Evolutionary conservation across 2,329 filamentous ascomycete species (phyloP), one percentile per base, ranked within the genome.

Genomic region (Pestalotiopsis fici): DNA sequence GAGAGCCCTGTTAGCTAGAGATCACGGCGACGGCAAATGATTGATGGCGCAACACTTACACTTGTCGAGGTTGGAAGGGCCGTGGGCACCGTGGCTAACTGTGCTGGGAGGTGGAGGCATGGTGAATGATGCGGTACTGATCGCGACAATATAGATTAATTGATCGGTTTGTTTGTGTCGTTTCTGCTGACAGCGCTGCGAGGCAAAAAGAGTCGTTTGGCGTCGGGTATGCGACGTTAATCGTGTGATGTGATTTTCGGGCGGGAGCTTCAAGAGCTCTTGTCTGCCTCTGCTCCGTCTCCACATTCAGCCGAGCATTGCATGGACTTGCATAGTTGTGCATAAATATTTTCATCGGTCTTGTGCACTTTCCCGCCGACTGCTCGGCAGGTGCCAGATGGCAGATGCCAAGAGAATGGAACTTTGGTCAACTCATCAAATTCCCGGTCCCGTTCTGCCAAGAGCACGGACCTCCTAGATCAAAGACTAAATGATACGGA

Each of bases 1-100:
- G 73, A 65, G 67, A 68, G 67, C 7, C 11, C 23, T 28, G 76
- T 78, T 75, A 79, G 78, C 55, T 13, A 3, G 7, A 55, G 50
- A 21, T 13, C 13, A 11, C 9, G 21, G 21, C 50, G 28, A n/a
- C 12, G 15, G 23, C 6, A 13, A 31, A 27, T 47, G 12, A 12
- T 23, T 13, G 13, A 47, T n/a, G 35, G 13, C 21, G 27, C 25
- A 23, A 27, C 18, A 75, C 86, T 69, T 85, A 92, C 91, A 85
- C 81, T 93, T 93, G 79, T 93, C 91, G 71, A 91, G 85, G 67
- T 88, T 90, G 60, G 90, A 91, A 67, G 90, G 90, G 71, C 88
- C 90, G 71, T 81, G 81, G 70, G 79, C 79, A 62, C 81, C 79
- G 84, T 74, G 25, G 54, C 21, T 39, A 31, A 43, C 21, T 55